These are phyloP conservation scores for Cryptococcus floricola DNA, from an alignment of 1,284 basidiomycete genomes.

Conservation along the genomic window DNA sequence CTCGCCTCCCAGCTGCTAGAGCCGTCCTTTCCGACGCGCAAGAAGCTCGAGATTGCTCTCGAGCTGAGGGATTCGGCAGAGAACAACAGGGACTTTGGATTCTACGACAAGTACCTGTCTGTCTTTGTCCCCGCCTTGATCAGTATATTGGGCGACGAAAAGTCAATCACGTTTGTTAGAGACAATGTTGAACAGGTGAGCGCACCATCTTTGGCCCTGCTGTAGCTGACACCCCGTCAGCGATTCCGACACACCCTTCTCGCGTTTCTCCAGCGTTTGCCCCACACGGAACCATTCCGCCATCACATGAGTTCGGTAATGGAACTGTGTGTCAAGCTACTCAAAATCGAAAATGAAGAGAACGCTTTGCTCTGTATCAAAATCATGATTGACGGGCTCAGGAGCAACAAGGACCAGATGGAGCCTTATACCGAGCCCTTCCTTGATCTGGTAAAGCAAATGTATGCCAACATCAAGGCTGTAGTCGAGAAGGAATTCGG, in stretches of 20 bases:
- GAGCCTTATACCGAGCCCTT: constrained; percentile 79
- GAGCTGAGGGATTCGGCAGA: constrained; percentile 87
- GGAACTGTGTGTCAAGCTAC: constrained; percentile 68
- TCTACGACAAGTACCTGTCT: constrained; percentile 60
- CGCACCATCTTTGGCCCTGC: background rate
- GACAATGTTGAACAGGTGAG: constrained; percentile 68
- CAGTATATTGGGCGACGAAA: constrained; percentile 70
- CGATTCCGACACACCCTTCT: constrained; percentile 79
- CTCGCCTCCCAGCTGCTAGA: constrained; percentile 41
- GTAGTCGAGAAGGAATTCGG: constrained; percentile 73
- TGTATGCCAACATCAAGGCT: constrained; percentile 70
- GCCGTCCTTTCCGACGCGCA: constrained; percentile 15
- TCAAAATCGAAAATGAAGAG: constrained; percentile 94
- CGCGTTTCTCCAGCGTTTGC: constrained; percentile 84
- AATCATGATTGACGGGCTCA: constrained; percentile 70
- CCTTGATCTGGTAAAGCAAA: constrained; percentile 67
- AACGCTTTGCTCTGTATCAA: constrained; percentile 90
- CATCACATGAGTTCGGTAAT: constrained; percentile 68
- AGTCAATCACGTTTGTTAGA: constrained; percentile 66
- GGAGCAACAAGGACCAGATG: constrained; percentile 57
- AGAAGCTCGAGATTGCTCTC: constrained; percentile 28
- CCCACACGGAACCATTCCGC: constrained; percentile 73
- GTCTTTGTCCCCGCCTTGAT: constrained; percentile 69
- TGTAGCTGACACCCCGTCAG: constrained; percentile 36
- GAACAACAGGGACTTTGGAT: constrained; percentile 71